Conservation (phyloP, 2,329 filamentous ascomycete genomes). For the Monilinia fructicola region DNA sequence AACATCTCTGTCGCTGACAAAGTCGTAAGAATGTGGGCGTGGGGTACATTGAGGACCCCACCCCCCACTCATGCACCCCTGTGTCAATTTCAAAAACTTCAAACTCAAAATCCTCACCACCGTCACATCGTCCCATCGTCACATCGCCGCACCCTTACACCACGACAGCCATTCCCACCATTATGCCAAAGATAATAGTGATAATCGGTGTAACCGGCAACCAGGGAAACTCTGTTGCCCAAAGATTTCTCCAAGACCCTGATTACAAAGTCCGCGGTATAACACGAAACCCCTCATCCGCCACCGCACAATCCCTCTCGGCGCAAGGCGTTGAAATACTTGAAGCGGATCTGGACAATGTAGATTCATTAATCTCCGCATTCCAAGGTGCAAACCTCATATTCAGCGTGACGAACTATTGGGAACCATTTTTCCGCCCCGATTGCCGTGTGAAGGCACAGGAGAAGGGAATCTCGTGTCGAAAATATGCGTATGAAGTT, state of each 20-base stretch:
- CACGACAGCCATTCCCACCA: not conserved
- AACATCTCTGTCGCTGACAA: too few species aligned
- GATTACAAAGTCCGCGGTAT: slow-evolving; percentile 49
- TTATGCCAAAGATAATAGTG: slow-evolving; percentile 17
- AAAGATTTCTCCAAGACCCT: slow-evolving; percentile 46
- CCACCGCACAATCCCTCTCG: slow-evolving; percentile 43
- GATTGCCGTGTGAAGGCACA: slow-evolving; percentile 31
- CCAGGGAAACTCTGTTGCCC: slow-evolving; percentile 50
- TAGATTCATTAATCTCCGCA: slow-evolving; percentile 32
- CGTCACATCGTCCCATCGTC: not conserved
- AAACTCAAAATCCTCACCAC: not conserved
- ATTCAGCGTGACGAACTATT: slow-evolving; percentile 44
- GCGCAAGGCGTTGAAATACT: slow-evolving; percentile 49
- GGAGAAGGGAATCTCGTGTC: slow-evolving; percentile 40
- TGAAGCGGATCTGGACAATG: slow-evolving; percentile 32
- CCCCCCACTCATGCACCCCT: too few species aligned
- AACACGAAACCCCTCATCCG: slow-evolving; percentile 47
- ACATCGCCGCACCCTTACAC: too few species aligned
- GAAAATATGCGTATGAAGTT: slow-evolving; percentile 43
- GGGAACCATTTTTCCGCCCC: slow-evolving; percentile 25
- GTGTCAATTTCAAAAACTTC: not conserved
- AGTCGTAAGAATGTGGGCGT: not conserved
- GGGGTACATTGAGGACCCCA: too few species aligned
- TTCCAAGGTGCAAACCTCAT: slow-evolving; percentile 44
- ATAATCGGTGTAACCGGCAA: slow-evolving; percentile 16